Evolutionary conservation across 352 stramenopile species (phyloP).

Genomic region (Pythium phragmitis): DNA sequence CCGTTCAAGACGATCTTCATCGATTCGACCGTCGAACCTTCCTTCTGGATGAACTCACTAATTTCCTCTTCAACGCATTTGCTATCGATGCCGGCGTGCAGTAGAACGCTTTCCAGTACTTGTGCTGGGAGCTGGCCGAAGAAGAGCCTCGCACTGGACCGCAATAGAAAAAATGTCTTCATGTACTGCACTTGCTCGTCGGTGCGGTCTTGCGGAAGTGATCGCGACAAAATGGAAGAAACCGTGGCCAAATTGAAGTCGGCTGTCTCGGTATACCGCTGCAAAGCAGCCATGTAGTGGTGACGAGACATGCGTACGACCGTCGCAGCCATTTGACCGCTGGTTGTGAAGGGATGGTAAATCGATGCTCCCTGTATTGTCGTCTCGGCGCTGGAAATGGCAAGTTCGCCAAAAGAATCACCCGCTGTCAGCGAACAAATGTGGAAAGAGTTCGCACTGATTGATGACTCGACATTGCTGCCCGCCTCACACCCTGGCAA

Average conservation of each 20-base stretch:
- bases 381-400: slow-evolving; percentile 9
- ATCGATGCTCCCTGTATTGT: slow-evolving; percentile 31
- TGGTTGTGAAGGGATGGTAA: slow-evolving; percentile 30
- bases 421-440: slow-evolving; percentile 37
- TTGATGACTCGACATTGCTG: neutral
- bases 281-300: slow-evolving; percentile 26
- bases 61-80: slow-evolving; percentile 28
- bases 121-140: slow-evolving; percentile 37
- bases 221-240: slow-evolving; percentile 29
- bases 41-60: slow-evolving; percentile 38
- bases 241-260: slow-evolving; percentile 30
- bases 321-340: slow-evolving; percentile 12
- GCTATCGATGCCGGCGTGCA: slow-evolving; percentile 35
- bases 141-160: slow-evolving; percentile 35
- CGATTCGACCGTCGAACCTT: slow-evolving; percentile 29
- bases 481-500: slow-evolving; percentile 23
- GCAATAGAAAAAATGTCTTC: slow-evolving; percentile 30
- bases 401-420: slow-evolving; percentile 39
- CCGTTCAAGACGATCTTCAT: slow-evolving; percentile 46
- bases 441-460: slow-evolving; percentile 25
- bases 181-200: slow-evolving; percentile 43
- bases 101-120: slow-evolving; percentile 33
- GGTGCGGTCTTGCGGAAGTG: slow-evolving; percentile 41
- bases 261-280: slow-evolving; percentile 27
- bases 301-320: slow-evolving; percentile 33